Evolutionary conservation across 495 filamentous ascomycete genomes (phyloP), one percentile per base, ranked within the genome.

Genomic region (Tuber aestivum): DNA sequence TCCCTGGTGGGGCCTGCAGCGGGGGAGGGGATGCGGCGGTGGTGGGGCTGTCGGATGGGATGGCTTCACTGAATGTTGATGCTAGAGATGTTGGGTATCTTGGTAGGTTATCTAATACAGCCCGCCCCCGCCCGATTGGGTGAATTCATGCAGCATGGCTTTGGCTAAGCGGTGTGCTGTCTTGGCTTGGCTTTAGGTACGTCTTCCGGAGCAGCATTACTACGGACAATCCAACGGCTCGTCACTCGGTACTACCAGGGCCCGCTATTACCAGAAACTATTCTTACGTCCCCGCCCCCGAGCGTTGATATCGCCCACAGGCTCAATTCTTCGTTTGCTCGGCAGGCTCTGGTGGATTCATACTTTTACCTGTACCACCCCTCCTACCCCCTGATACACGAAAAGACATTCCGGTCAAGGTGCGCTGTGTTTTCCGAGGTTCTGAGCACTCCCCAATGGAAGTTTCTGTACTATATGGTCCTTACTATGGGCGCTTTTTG

Each of bases 311-410:
- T 78, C 18, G 21, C 70, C 21, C 75, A 44, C n/a, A 74, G 44
- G 10, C 78, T 78, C 42, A 76, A 32, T 10, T 73, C 45, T 41
- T 75, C 70, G 48, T 41, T 44, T 23, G 61, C 69, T 41, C 76
- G 61, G 38, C 79, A 50, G 41, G 44, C 45, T 42, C 85, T 88
- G 56, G 87, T 89, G 73, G 87, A 89, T 75, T 85, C 86, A 0
- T 89, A 86, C 74, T 89, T 89, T 74, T 79, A 84, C 23, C 85
- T 86, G 73, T 87, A 88, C 74, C 86, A 89, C 70, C 84, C 83
- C 18, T 87, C 85, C 65, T 89, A 88, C 75, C 87, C 87, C 8
- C 85, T 89, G 69, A 80, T 89, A 41, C 87, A 89, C 69, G 87
- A 88, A 77, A 81, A 83, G 2, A 86, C 86, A 8, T 89, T 89